phyloP scores from a whole-genome alignment of 169 alveolate species.

The Toxoplasma gondii region DNA sequence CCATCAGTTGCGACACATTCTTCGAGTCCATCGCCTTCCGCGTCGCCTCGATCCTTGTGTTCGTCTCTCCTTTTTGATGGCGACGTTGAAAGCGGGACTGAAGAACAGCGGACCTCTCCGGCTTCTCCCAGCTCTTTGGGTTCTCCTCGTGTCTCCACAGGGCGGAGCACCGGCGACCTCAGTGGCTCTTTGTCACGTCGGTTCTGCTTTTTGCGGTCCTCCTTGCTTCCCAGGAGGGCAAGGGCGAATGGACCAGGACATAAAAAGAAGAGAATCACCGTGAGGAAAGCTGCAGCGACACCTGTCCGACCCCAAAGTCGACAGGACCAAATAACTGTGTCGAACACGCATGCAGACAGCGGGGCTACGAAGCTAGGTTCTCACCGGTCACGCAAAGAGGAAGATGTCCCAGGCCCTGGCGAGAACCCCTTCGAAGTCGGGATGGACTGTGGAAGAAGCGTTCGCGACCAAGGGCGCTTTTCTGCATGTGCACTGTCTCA shows the following conservation, averaged over 20 bases:
- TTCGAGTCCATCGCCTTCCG: too few relatives aligned
- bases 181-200: not conserved
- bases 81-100: not conserved
- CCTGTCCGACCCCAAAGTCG: too few relatives aligned
- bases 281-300: too few relatives aligned
- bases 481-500: not conserved
- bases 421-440: too few relatives aligned
- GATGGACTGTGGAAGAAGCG: too few relatives aligned
- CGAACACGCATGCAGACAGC: too few relatives aligned
- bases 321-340: too few relatives aligned
- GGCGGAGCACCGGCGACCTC: not conserved
- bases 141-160: not conserved
- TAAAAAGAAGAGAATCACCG: too few relatives aligned
- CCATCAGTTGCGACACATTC: too few relatives aligned
- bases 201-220: not conserved
- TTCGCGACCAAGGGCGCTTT: not conserved
- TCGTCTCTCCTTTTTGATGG: not conserved
- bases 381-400: too few relatives aligned
- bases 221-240: not conserved
- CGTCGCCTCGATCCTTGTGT: not conserved
- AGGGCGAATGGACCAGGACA: not conserved
- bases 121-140: not conserved
- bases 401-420: too few relatives aligned
- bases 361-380: too few relatives aligned
- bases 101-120: not conserved